Evolutionary conservation across 192 early-diverging fungal genomes (phyloP).

Genomic region (Backusella tuberculispora): DNA sequence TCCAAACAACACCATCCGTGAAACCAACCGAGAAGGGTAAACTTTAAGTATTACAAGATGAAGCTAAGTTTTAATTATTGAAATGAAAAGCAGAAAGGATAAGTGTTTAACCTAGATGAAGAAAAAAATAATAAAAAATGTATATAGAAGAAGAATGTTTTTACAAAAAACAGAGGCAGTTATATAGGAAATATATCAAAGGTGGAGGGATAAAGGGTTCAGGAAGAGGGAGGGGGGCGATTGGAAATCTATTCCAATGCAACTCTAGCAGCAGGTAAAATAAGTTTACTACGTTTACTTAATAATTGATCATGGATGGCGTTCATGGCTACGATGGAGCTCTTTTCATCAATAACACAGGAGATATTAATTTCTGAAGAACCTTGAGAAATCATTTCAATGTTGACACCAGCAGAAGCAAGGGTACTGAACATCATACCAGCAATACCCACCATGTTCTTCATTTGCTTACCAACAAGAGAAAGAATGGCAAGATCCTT

Average conservation of each 20-base stretch:
- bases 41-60: constrained; percentile 9
- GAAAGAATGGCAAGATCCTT: constrained; percentile 94
- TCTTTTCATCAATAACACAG: constrained; percentile 86
- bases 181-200: background rate
- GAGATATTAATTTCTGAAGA: constrained; percentile 99
- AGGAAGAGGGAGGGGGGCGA: background rate
- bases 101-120: constrained; percentile 8
- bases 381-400: constrained; percentile 99
- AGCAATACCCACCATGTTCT: constrained; percentile 95
- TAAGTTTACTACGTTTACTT: constrained; percentile 22
- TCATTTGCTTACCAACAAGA: constrained; percentile 95
- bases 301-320: constrained; percentile 89
- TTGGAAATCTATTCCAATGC: constrained; percentile 20
- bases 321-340: constrained; percentile 73
- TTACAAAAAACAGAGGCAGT: constrained; percentile 4
- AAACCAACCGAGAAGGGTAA: background rate
- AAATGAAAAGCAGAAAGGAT: background rate
- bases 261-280: constrained; percentile 27
- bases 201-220: background rate
- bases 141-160: constrained; percentile 9
- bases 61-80: constrained; percentile 11
- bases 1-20: background rate
- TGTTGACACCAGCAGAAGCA: constrained; percentile 87
- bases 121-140: background rate
- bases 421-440: constrained; percentile 93